Percentiles rank a stretch among this genome's conserved stretches.
Conservation (phyloP, 352 stramenopile species). For the Globisporangium echinulatum region DNA sequence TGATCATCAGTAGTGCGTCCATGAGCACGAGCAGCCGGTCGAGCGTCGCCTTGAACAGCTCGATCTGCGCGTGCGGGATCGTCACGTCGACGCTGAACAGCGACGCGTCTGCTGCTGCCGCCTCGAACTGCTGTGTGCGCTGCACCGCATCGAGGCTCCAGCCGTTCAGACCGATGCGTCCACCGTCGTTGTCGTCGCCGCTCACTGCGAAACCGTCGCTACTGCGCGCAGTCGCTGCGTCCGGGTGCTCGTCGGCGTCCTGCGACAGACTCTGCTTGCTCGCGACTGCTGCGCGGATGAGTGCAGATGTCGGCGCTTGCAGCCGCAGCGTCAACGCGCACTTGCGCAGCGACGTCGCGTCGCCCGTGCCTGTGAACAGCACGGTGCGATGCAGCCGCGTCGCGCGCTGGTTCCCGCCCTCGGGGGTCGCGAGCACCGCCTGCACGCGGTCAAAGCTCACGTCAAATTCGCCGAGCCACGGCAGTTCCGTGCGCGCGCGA, state of each 20-base stretch:
- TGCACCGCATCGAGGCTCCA: constrained; percentile 67
- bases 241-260: constrained; percentile 49
- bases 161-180: constrained; percentile 69
- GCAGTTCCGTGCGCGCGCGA: constrained; percentile 18
- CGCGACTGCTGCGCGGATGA: constrained; percentile 37
- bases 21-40: constrained; percentile 82
- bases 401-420: constrained; percentile 48
- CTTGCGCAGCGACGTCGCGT: constrained; percentile 27
- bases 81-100: constrained; percentile 55
- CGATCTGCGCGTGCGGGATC: constrained; percentile 44
- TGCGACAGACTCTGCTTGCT: constrained; percentile 69
- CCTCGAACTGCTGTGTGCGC: constrained; percentile 58
- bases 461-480: constrained; percentile 69
- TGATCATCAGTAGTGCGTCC: constrained; percentile 82
- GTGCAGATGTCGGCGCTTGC: constrained; percentile 36
- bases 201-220: constrained; percentile 17
- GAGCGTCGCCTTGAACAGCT: constrained; percentile 60
- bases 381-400: constrained; percentile 32
- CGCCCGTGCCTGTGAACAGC: constrained; percentile 30
- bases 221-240: constrained; percentile 21
- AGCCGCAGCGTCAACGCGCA: constrained; percentile 43
- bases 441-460: constrained; percentile 44
- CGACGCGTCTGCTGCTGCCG: constrained; percentile 37
- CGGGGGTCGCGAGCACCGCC: constrained; percentile 41
- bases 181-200: constrained; percentile 78